These are phyloP conservation scores for Coprinellus micaceus DNA, from an alignment of 768 basidiomycete species.

Conservation along the genomic window DNA sequence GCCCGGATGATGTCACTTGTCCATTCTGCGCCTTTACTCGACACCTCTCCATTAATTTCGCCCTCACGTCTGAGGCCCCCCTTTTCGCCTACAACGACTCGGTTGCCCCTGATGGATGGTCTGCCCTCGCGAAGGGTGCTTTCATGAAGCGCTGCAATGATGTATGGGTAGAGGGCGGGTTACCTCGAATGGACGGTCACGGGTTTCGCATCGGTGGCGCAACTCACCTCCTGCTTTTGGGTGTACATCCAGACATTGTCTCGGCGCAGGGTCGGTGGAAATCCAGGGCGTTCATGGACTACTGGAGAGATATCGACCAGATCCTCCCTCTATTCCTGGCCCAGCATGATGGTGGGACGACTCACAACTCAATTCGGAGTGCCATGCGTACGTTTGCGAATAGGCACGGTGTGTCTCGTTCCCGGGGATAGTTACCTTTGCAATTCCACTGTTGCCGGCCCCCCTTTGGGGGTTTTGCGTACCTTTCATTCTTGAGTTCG, in stretches of 20 bases:
- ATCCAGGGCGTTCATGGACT: constrained; percentile 25
- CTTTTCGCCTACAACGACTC: not conserved
- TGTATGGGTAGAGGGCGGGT: constrained; percentile 11
- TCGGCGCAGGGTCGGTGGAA: constrained; percentile 32
- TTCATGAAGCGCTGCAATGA: constrained; percentile 12
- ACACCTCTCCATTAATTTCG: not conserved
- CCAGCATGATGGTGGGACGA: not conserved
- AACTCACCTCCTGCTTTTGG: constrained; percentile 22
- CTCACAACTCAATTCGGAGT: not conserved
- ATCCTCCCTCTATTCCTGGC: not conserved
- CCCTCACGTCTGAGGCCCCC: not conserved
- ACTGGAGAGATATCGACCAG: constrained; percentile 18
- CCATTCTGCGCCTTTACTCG: not conserved
- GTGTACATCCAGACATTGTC: constrained; percentile 28
- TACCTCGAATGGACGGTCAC: constrained; percentile 18
- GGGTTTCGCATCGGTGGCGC: constrained; percentile 27
- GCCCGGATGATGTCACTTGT: not conserved
- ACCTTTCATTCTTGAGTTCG: too few species aligned
- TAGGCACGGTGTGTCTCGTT: too few species aligned
- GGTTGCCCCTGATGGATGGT: not conserved
- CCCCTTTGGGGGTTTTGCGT: too few species aligned
- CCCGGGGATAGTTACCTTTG: too few species aligned
- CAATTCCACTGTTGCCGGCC: too few species aligned
- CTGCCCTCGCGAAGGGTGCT: not conserved
- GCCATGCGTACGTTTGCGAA: too few species aligned